Evolutionary conservation across 805 yeast genomes (phyloP), one percentile per base, ranked within the genome.

Genomic region (Kodamaea restingae): DNA sequence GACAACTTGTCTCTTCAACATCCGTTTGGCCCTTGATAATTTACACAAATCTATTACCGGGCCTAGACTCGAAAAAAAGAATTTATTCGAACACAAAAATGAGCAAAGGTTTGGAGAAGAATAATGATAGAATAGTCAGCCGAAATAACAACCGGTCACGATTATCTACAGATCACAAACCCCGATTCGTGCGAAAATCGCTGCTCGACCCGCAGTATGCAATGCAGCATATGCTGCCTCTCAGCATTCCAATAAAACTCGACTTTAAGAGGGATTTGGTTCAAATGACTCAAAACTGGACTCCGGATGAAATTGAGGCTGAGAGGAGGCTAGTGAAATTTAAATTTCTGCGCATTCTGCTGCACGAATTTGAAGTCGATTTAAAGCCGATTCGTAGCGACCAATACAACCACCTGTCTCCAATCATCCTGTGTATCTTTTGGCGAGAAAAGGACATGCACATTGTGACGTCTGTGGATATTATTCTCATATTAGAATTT

Each of bases 401-500:
- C 51, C 61, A 45, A 54, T 71, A 34, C 65, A 70, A 51, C 39
- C 58, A 30, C 51, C 63, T 66, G 4, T 63, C 62, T 36, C 70
- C 76, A 6, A 73, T 76, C 12, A 67, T 80, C 14, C 71, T 79
- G 14, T 81, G 88, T 52, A 78, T 81, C 22, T 69, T 65, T 52
- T 78, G 84, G 80, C 58, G 61, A 29, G 76, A 71, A 34, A 59
- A 65, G 35, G 56, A 58, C 26, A 60, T 68, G 43, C 70, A 65
- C 52, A 77, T 68, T 40, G 78, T 80, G 21, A 81, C 88, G 0
- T 75, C 82, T 2, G 87, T 81, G 14, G 88, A 81, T 53, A 66
- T 81, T 30, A 76, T 81, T 12, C 54, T 67, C 15, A 55, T 81
- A 4, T 57, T 81, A 25, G 87, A 81, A 51, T 67, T 70, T 41